Evolutionary conservation across 306 rosid species (phyloP).

Genomic region (Carpinus viminea): DNA sequence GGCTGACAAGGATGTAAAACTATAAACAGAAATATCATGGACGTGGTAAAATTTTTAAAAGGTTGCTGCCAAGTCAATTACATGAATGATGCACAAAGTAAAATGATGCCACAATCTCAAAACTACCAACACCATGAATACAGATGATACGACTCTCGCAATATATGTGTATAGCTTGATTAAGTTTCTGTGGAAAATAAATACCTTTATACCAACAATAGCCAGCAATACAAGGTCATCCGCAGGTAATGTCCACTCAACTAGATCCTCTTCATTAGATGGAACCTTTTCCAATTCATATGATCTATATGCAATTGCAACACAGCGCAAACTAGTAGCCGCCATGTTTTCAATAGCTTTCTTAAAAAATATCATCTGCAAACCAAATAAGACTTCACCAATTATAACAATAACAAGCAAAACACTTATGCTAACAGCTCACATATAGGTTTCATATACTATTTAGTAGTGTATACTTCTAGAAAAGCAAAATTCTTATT

Average conservation of each 20-base stretch:
- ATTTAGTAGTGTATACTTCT: not conserved
- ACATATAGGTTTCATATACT: not conserved
- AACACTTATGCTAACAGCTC: conserved; percentile 7
- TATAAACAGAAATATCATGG: not conserved
- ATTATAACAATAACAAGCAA: not conserved
- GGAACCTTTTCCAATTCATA: conserved; percentile 59
- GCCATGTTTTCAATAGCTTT: conserved; percentile 83
- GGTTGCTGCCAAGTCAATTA: not conserved
- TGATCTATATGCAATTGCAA: conserved; percentile 75
- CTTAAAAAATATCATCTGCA: conserved; percentile 55
- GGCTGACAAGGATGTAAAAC: not conserved
- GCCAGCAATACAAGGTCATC: conserved; percentile 79
- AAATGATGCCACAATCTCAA: not conserved
- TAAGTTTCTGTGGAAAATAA: not conserved
- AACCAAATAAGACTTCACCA: conserved; percentile 17
- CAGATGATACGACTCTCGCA: not conserved
- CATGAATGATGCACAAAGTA: not conserved
- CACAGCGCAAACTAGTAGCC: conserved; percentile 66
- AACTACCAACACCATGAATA: not conserved
- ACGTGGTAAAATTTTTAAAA: not conserved
- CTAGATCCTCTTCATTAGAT: conserved; percentile 60
- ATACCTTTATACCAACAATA: conserved; percentile 85
- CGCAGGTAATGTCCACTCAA: conserved; percentile 79
- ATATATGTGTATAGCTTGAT: not conserved
- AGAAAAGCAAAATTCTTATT: not conserved